phyloP scores from a whole-genome alignment of 2,329 filamentous ascomycete species.

The Cytospora piceicola region DNA sequence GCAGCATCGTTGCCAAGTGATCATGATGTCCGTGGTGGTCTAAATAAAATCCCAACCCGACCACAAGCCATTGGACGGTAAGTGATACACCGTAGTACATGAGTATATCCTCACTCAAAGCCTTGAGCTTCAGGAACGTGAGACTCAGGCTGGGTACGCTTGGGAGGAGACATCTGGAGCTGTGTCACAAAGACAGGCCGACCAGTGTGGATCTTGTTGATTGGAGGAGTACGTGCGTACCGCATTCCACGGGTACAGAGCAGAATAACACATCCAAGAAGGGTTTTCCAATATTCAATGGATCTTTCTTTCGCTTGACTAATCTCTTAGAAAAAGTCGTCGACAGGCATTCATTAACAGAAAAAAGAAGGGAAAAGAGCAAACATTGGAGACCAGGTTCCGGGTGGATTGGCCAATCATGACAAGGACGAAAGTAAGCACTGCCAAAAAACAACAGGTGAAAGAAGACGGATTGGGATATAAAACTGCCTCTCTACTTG shows the following conservation, averaged over 20 bases:
- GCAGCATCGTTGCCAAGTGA: no score
- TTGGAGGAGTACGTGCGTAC: background rate
- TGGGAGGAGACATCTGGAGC: no score
- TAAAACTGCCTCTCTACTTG: background rate
- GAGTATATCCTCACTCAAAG: no score
- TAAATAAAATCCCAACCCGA: no score
- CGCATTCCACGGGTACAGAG: background rate
- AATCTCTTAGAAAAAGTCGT: background rate
- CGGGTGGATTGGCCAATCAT: background rate
- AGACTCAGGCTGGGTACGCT: background rate
- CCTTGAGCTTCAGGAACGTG: no score
- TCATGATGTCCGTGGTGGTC: no score
- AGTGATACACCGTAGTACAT: no score
- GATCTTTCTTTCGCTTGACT: background rate
- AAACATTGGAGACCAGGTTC: background rate
- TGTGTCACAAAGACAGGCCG: background rate
- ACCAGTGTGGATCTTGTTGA: background rate
- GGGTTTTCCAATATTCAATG: background rate
- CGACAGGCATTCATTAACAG: background rate
- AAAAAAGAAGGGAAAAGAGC: background rate
- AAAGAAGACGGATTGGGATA: background rate
- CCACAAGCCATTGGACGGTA: no score
- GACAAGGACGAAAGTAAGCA: background rate
- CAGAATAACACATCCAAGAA: background rate
- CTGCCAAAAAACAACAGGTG: background rate